Base-by-base conservation (phyloP, 2,329 filamentous ascomycete species). In the Rhinocladiella similis region DNA sequence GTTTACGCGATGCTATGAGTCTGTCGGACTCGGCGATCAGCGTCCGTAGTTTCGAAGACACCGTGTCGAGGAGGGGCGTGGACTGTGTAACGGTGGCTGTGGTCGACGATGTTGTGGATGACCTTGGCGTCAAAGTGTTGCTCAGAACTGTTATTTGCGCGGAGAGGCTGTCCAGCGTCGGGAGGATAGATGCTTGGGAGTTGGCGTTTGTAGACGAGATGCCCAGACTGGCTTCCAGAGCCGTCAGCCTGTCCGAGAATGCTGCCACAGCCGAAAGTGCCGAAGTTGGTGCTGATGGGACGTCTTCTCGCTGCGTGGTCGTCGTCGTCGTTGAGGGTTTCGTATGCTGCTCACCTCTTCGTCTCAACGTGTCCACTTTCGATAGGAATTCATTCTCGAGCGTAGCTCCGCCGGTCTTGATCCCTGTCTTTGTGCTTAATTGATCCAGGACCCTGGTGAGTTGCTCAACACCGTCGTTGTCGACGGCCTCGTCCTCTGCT, bases 211-310 rank as follows among this genome's bases (percentile, higher is more conserved):
- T 84, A 19, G 86, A 85, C 39, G 85, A 88, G 47, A 96, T 82
- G 9, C 94, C 94, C 25, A 99, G 82, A 1, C 86, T 83, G 63
- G 85, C 85, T 75, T 99, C 94, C 47, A 99, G 78, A 27, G 88
- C 77, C 2, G 87, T 77, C 18, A 99, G 83, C 4, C 94, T 85
- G 27, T 84, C 82, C 69, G 97, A 93, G 67, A 99, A 97, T 61
- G 94, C 89, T 20, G 92, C 90, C 5, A 65, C 90, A 88, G 71
- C 91, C 89, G 33, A 86, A 84, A 35, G 97, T 79, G 22, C 89
- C 48, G 73, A 80, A 41, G 29, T 33, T 43, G 77, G 86, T 41
- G 38, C 18, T 12, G 47, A 20, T 10, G 43, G 39, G 3, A 42
- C 48, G 35, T 36, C 50, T 47, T 35, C 18, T 29, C 47, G 39